These are phyloP conservation scores for Penicillium occitanis DNA, from an alignment of 2,329 filamentous ascomycete species.

Conservation along the genomic window DNA sequence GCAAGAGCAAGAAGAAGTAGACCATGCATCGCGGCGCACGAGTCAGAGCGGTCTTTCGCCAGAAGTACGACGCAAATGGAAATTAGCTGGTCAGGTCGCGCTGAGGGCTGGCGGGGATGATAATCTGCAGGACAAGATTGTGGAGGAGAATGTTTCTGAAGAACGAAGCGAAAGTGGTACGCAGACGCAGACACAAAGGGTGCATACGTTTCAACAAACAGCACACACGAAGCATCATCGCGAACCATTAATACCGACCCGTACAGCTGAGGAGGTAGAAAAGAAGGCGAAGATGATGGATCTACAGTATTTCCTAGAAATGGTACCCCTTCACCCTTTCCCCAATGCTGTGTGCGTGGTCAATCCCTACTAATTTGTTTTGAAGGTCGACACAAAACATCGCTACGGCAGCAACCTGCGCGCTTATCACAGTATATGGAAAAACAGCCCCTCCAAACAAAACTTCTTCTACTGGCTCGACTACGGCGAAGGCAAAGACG, in stretches of 20 bases:
- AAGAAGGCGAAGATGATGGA: slow-evolving; percentile 77
- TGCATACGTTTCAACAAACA: slow-evolving; percentile 7
- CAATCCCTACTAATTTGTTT: not conserved
- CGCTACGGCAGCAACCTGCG: slow-evolving; percentile 81
- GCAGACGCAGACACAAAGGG: slow-evolving; percentile 24
- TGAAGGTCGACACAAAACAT: slow-evolving; percentile 69
- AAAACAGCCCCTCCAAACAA: slow-evolving; percentile 70
- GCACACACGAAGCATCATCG: slow-evolving; percentile 26
- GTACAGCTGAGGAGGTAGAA: slow-evolving; percentile 15
- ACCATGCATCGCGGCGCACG: not conserved
- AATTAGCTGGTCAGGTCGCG: slow-evolving; percentile 68
- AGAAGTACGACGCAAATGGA: slow-evolving; percentile 69
- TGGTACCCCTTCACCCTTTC: not conserved
- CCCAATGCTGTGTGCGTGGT: slow-evolving; percentile 50
- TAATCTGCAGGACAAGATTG: slow-evolving; percentile 44
- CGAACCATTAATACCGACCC: slow-evolving; percentile 30
- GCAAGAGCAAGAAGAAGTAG: not conserved
- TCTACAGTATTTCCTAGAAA: slow-evolving; percentile 75
- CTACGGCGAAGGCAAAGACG: slow-evolving; percentile 67
- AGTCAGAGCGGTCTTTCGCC: slow-evolving; percentile 32
- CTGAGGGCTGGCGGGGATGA: slow-evolving; percentile 71
- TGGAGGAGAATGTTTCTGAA: slow-evolving; percentile 40
- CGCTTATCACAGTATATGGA: slow-evolving; percentile 83
- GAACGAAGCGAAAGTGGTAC: slow-evolving; percentile 28
- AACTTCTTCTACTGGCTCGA: slow-evolving; percentile 97